Evolutionary conservation across 2,329 filamentous ascomycete species (phyloP), one percentile per base, ranked within the genome.

Genomic region (Coniochaeta ligniaria): DNA sequence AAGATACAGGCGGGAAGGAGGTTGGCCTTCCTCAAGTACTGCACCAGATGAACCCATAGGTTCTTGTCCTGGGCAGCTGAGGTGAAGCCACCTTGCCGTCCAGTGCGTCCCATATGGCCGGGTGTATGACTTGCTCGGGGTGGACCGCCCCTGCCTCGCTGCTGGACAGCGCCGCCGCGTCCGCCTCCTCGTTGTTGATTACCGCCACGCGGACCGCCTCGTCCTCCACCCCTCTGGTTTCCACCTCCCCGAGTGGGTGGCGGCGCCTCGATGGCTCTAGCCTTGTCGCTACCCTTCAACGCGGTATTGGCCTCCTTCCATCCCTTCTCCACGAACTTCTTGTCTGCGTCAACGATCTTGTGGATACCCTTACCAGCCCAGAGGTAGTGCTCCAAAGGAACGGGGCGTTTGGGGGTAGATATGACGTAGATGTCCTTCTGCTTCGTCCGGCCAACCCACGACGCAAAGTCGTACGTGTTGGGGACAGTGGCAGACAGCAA

Each of bases 391-490:
- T 99, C 95, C 2, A 99, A 78, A 0, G 95, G 95, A 0, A 99
- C 92, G 0, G 95, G 95, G 62, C 95, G 85, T 74, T 99, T 99
- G 0, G 93, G 88, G 0, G 95, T 99, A 0, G 95, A 98, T 60
- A 99, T 99, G 67, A 99, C 95, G 71, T 98, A 99, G 36, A 99
- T 98, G 69, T 99, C 91, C 75, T 97, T 98, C 76, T 96, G 94
- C 77, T 99, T 99, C 0, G 95, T 99, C 58, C 95, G 85, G 12
- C 95, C 95, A 26, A 99, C 94, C 95, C 95, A 99, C 0, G 93
- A 98, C 1, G 95, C 95, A 69, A 99, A 99, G 72, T 99, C 95
- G 64, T 97, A 86, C 0, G 95, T 98, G 72, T 99, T 99, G 1
- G 95, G 95, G 0, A 99, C 95, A 0, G 95, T 99, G 0, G 95